These are phyloP conservation scores for Silene latifolia DNA, from an alignment of 148 eudicot species.

Conservation along the genomic window DNA sequence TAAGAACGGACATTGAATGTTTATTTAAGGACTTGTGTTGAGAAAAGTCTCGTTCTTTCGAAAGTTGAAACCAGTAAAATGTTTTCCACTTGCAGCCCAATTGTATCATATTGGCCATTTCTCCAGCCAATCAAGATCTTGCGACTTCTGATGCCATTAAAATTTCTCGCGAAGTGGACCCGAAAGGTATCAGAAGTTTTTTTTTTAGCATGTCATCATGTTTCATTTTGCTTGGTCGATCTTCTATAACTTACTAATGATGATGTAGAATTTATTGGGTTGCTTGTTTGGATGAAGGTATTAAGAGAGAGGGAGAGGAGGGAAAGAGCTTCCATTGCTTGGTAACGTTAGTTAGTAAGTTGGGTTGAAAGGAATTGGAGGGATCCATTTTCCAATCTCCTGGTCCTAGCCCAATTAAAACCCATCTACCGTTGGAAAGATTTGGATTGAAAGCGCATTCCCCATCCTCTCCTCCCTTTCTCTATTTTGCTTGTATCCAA, in stretches of 20 bases:
- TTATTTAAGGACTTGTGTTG: not conserved
- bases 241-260: no score
- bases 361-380: not conserved
- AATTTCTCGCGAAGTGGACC: slow-evolving; percentile 73
- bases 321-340: not conserved
- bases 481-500: not conserved
- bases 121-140: slow-evolving; percentile 81
- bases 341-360: not conserved
- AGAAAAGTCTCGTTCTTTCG: not conserved
- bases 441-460: not conserved
- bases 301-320: not conserved
- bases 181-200: slow-evolving; percentile 38
- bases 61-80: not conserved
- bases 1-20: not conserved
- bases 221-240: slow-evolving; percentile 1
- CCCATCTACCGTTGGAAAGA: not conserved
- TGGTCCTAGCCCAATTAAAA: not conserved
- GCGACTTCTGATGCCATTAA: slow-evolving; percentile 79
- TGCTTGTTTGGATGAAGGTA: not conserved
- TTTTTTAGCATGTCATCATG: not conserved
- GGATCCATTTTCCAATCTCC: not conserved
- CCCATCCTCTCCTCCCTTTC: not conserved
- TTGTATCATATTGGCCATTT: slow-evolving; percentile 64
- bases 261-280: not conserved
- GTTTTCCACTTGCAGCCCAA: slow-evolving; percentile 52